Evolutionary conservation across 139 green algal species (phyloP), one percentile per base, ranked within the genome.

Genomic region (Pleodorina starrii): DNA sequence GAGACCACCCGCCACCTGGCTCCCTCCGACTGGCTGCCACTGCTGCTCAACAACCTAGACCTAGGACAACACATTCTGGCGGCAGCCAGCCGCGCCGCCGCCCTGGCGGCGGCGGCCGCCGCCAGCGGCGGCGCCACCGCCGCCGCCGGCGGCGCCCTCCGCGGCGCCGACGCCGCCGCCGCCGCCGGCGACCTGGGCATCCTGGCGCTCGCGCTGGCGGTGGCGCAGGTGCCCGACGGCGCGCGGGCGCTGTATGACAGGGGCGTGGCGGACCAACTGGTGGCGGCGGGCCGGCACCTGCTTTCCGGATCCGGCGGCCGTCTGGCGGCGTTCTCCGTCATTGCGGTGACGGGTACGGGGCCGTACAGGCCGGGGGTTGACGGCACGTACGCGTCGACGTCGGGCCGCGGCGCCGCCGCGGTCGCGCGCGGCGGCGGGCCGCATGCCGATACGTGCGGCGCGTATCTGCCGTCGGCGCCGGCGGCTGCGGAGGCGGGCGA

Each of bases 211-310:
- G 83, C 88, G 5, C 48, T 93, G 9, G 42, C 73, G 10, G 86
- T 94, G 5, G 90, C 89, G 10, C 83, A 91, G 72, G 21, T 50
- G 29, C 91, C 91, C 1, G 90, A 95, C 44, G 93, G 93, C 1
- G 88, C 91, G 3, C 38, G 51, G 32, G 71, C 87, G 89, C 86
- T 95, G 60, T 79, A 89, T 63, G 81, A 95, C 43, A 54, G 73
- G 43, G 89, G 84, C 0, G 69, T 89, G 2, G 23, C 93, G 27
- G 57, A 91, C 0, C 44, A 73, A 54, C 32, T 93, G 25, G 51
- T 87, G 0, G 83, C 71, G 5, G 74, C 88, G 11, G 85, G 60
- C 29, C 43, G 90, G 43, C 87, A 93, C 73, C 74, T 93, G 87
- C 69, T 93, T 80, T 44, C 74, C 1, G 36, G 38, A 6, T 43